Base-by-base conservation (phyloP, 179 eudicot species). In the Silene noctiflora region DNA sequence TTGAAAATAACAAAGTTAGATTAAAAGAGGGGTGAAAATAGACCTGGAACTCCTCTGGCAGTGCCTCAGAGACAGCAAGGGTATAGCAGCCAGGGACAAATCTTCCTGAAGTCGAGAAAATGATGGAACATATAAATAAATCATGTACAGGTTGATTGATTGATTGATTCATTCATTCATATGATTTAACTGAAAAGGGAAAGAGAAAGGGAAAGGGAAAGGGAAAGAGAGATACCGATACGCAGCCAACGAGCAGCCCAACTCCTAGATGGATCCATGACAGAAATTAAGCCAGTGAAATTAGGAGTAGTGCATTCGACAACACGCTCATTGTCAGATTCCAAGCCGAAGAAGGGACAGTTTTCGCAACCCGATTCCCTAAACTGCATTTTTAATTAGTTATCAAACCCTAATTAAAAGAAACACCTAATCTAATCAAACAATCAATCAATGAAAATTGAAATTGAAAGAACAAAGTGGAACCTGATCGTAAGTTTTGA, bases 181-280 rank as follows among this genome's bases (percentile, higher is more conserved):
- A 33, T 35, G 42, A 35, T 35, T 6, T 6, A 35, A 35, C 1
- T 35, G 42, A 35, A 35, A 35, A 35, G 9, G 42, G 42, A 35
- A 7, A 35, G 42, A 6, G 42, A 6, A n/a, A n/a, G n/a, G n/a
- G n/a, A 35, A 35, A 35, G 9, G 42, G 42, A 35, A 7, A 35
- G 42, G 1, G 42, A 6, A n/a, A 7, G 39, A 33, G 39, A 33
- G 7, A 7, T 35, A 35, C 42, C 98, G 74, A 94, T 89, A 58
- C 97, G 90, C 74, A 94, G 91, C 96, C 98, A 94, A 46, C 96
- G 85, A 80, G 97, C 98, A 88, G 98, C 94, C 97, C 98, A 94
- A 69, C 98, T 94, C 76, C 94, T 78, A 61, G 67, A 81, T 24
- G 98, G 98, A 84, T 94, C 97, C 97, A 92, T 92, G 72, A 92